phyloP scores from a whole-genome alignment of 2,329 filamentous ascomycete genomes.

The Exserohilum rostratum region DNA sequence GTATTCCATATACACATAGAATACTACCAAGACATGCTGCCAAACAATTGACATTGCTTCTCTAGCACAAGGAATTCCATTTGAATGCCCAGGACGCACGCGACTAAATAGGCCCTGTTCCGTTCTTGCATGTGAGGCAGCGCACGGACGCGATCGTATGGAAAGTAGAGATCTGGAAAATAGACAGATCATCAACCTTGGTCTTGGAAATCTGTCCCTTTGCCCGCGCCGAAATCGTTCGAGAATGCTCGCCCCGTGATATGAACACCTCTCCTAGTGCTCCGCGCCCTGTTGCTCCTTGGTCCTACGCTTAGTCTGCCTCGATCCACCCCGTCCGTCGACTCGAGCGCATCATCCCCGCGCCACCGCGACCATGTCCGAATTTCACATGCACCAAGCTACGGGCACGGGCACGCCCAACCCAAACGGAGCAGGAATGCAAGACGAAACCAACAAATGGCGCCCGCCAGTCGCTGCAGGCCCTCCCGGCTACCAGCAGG shows the following conservation, averaged over 20 bases:
- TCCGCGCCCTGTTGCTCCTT: conserved; percentile 16
- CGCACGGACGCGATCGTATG: conserved; percentile 21
- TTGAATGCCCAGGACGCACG: conserved; percentile 3
- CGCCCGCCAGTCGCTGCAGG: conserved; percentile 53
- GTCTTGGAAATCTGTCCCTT: conserved; percentile 12
- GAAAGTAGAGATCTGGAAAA: conserved; percentile 33
- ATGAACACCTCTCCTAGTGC: conserved; percentile 24
- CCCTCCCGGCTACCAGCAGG: conserved; percentile 53
- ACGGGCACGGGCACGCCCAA: conserved; percentile 39
- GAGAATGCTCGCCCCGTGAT: conserved; percentile 25
- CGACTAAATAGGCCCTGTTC: conserved; percentile 15
- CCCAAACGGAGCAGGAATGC: conserved; percentile 33
- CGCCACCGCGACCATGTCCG: conserved; percentile 42
- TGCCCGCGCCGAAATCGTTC: conserved; percentile 13
- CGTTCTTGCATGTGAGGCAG: conserved; percentile 27
- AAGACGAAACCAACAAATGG: conserved; percentile 43
- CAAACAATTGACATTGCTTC: background rate
- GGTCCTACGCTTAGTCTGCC: conserved; percentile 23
- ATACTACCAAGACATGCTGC: background rate
- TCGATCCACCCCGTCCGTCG: conserved; percentile 17
- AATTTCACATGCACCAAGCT: conserved; percentile 48
- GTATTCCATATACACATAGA: background rate
- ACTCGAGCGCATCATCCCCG: conserved; percentile 27
- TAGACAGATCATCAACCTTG: conserved; percentile 43
- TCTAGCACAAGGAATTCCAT: background rate